These are phyloP conservation scores for Rhodosporidiobolus odoratus DNA, from an alignment of 768 basidiomycete genomes.

Conservation along the genomic window DNA sequence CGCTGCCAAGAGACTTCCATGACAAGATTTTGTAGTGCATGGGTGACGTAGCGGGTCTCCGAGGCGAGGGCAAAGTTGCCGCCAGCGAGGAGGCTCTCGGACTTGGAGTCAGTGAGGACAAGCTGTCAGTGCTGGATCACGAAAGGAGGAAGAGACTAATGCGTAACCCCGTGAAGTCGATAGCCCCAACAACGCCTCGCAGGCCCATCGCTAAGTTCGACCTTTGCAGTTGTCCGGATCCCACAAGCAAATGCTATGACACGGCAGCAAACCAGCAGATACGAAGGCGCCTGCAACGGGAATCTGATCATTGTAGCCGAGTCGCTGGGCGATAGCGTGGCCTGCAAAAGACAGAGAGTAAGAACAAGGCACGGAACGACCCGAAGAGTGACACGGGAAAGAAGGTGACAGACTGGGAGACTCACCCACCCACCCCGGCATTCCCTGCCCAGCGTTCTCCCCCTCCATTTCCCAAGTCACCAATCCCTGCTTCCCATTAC, in stretches of 20 bases:
- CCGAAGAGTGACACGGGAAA: neutral
- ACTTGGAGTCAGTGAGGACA: too few species aligned
- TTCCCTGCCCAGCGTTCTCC: slow-evolving; percentile 59
- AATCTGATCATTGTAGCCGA: slow-evolving; percentile 58
- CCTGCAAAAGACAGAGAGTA: neutral
- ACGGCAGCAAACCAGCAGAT: slow-evolving; percentile 66
- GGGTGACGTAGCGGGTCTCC: slow-evolving; percentile 64
- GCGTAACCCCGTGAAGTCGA: slow-evolving; percentile 76
- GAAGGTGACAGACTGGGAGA: neutral
- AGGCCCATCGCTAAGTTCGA: slow-evolving; percentile 70
- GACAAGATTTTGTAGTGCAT: slow-evolving; percentile 62
- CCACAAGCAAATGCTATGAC: slow-evolving; percentile 72
- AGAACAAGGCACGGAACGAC: neutral
- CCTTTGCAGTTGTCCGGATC: slow-evolving; percentile 69
- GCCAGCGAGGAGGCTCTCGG: slow-evolving; percentile 66
- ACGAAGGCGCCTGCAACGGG: slow-evolving; percentile 84
- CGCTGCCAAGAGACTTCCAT: slow-evolving; percentile 61
- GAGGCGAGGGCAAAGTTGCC: slow-evolving; percentile 70
- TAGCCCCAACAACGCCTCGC: slow-evolving; percentile 68
- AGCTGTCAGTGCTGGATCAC: too few species aligned
- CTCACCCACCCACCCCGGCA: slow-evolving; percentile 59
- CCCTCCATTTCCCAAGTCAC: slow-evolving; percentile 70
- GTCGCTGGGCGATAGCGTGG: slow-evolving; percentile 59
- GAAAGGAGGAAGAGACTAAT: too few species aligned
- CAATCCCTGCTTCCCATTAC: slow-evolving; percentile 61